Percentiles rank a stretch among this genome's conserved stretches.
Evolutionary conservation across 2,329 filamentous ascomycete species (phyloP).

Genomic region (Nemania sp.): DNA sequence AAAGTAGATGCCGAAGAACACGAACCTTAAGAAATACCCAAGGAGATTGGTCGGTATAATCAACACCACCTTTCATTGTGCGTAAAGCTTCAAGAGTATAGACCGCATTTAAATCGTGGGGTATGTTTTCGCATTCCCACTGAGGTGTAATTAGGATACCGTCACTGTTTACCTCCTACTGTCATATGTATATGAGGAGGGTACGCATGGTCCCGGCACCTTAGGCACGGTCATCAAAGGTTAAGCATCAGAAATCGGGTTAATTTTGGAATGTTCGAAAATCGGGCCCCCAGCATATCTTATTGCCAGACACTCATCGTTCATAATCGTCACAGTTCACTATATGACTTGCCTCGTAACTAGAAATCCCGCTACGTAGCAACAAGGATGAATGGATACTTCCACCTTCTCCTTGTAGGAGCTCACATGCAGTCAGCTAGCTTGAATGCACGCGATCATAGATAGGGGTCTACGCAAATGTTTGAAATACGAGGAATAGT

Average conservation of each 20-base stretch:
- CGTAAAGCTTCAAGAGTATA: constrained; percentile 8
- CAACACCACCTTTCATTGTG: constrained; percentile 18
- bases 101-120: not conserved
- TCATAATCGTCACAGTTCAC: not conserved
- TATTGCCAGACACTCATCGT: not conserved
- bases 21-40: constrained; percentile 24
- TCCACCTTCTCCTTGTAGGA: not conserved
- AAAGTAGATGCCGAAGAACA: constrained; percentile 12
- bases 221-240: not conserved
- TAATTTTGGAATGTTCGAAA: not conserved
- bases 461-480: not conserved
- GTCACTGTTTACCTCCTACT: not conserved
- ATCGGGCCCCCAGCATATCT: not conserved
- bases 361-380: not conserved
- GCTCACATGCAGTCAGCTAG: not conserved
- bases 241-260: constrained; percentile 19
- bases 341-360: not conserved
- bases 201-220: not conserved
- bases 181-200: constrained; percentile 17
- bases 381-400: not conserved
- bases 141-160: not conserved
- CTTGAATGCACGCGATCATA: not conserved
- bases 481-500: not conserved
- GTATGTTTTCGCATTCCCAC: not conserved
- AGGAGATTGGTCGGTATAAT: constrained; percentile 1